Evolutionary conservation across 2,329 filamentous ascomycete species (phyloP).

Genomic region (Clonostachys chloroleuca): DNA sequence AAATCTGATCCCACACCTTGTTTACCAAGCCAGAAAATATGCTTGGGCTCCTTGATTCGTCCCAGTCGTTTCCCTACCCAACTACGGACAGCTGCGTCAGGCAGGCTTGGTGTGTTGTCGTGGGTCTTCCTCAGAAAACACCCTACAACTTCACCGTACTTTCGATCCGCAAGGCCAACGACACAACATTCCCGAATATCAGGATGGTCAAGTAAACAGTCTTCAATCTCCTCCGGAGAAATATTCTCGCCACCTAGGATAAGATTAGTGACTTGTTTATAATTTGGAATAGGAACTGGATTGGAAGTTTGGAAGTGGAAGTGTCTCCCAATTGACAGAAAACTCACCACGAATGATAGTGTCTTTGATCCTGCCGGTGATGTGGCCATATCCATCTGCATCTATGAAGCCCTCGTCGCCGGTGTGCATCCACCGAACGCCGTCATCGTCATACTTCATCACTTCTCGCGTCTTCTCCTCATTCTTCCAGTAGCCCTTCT

Average conservation of each 20-base stretch:
- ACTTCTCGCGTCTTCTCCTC: constrained; percentile 15
- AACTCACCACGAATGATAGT: constrained; percentile 58
- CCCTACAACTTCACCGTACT: constrained; percentile 74
- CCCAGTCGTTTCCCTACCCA: neutral
- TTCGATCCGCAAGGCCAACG: constrained; percentile 70
- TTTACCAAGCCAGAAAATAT: neutral
- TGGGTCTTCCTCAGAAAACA: constrained; percentile 46
- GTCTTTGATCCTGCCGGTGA: constrained; percentile 82
- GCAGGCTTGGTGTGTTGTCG: neutral
- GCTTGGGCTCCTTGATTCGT: neutral
- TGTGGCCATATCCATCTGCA: constrained; percentile 68
- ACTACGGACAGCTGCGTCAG: neutral
- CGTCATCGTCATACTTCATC: constrained; percentile 25
- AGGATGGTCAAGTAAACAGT: constrained; percentile 67
- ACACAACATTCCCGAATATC: constrained; percentile 66
- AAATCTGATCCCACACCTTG: neutral
- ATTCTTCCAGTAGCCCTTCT: constrained; percentile 64
- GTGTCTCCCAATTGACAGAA: too few relatives aligned
- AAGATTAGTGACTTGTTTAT: too few relatives aligned
- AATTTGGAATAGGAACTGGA: too few relatives aligned
- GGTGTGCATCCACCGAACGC: constrained; percentile 69
- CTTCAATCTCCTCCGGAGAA: constrained; percentile 79
- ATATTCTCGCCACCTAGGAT: constrained; percentile 79
- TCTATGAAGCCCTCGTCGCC: constrained; percentile 82
- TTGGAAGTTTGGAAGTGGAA: too few relatives aligned